These are phyloP conservation scores for Neopestalotiopsis sp. DNA, from an alignment of 2,329 filamentous ascomycete species.

Conservation along the genomic window DNA sequence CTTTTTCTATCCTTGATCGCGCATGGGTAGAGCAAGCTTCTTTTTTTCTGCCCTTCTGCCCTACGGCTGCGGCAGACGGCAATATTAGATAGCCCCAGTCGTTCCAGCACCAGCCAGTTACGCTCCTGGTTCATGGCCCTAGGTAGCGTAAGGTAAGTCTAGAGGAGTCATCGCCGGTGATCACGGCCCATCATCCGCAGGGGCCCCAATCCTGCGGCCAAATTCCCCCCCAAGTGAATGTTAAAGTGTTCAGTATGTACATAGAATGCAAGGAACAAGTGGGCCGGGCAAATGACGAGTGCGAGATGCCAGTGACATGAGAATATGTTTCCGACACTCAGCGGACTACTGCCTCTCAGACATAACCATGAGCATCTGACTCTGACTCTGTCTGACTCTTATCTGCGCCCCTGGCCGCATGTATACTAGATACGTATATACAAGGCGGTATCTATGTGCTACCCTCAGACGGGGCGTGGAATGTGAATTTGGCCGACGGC, in stretches of 20 bases:
- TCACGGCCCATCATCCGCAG: not conserved
- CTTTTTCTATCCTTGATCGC: not conserved
- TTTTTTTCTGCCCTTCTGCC: not conserved
- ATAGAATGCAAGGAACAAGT: not conserved
- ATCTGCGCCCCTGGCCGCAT: not conserved
- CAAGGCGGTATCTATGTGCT: not conserved
- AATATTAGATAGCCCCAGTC: not conserved
- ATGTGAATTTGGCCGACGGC: not conserved
- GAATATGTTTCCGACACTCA: not conserved
- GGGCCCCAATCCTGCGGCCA: not conserved
- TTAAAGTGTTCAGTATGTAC: not conserved
- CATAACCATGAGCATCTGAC: not conserved
- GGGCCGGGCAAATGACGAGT: not conserved
- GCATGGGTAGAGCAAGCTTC: not conserved
- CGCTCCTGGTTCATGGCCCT: not conserved
- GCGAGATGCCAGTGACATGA: not conserved
- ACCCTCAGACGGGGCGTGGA: not conserved
- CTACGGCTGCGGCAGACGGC: not conserved
- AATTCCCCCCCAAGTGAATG: not conserved
- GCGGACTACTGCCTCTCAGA: not conserved
- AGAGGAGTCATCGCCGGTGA: constrained; percentile 1
- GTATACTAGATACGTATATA: not conserved
- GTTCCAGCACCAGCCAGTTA: not conserved
- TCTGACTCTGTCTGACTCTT: not conserved
- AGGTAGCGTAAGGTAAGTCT: not conserved